Evolutionary conservation across 805 yeast genomes (phyloP).

Genomic region (Yamadazyma phyllophila): DNA sequence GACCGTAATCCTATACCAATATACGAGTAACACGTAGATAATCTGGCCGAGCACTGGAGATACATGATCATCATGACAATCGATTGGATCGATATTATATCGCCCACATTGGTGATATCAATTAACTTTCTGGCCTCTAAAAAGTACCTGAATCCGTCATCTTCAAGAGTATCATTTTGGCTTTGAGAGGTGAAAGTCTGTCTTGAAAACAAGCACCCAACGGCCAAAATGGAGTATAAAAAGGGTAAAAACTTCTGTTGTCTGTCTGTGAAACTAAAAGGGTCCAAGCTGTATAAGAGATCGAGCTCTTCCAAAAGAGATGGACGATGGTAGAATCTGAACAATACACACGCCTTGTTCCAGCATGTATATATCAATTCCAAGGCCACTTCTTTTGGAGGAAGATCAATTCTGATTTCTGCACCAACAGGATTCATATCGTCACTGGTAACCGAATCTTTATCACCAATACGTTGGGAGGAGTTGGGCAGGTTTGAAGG

Average conservation of each 20-base stretch:
- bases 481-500: constrained; percentile 13
- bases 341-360: constrained; percentile 82
- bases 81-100: constrained; percentile 78
- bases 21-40: constrained; percentile 84
- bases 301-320: constrained; percentile 72
- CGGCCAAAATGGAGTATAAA: constrained; percentile 83
- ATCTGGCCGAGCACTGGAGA: constrained; percentile 82
- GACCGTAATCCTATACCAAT: constrained; percentile 85
- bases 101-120: constrained; percentile 82
- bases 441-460: constrained; percentile 14
- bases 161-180: constrained; percentile 41
- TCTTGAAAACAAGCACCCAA: constrained; percentile 76
- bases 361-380: constrained; percentile 73
- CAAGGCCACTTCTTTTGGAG: constrained; percentile 71
- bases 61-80: constrained; percentile 83
- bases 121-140: constrained; percentile 75
- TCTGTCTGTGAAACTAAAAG: constrained; percentile 64
- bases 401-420: constrained; percentile 67
- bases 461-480: constrained; percentile 1
- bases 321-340: constrained; percentile 84
- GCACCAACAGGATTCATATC: constrained; percentile 26
- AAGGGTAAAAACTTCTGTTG: constrained; percentile 77
- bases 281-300: constrained; percentile 72
- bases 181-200: constrained; percentile 13
- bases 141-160: constrained; percentile 79